Base-by-base conservation (phyloP, 2,329 filamentous ascomycete species). In the Aspergillus glaucus region DNA sequence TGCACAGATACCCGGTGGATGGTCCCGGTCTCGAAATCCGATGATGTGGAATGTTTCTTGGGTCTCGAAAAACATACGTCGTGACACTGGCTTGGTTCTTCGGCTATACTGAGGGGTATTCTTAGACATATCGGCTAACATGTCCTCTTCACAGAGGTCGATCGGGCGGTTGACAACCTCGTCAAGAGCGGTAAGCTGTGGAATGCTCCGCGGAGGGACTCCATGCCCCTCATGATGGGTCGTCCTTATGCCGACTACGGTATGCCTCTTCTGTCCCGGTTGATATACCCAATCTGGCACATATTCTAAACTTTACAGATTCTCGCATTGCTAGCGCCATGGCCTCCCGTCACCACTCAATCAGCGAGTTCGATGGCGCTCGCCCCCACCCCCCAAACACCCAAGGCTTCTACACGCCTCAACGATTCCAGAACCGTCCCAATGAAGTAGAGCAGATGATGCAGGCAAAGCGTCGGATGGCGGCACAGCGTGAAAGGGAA, bases 401-500 rank as follows among this genome's bases (percentile, higher is more conserved):
- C 51, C 92, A 96, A 72, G 92, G 87, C 69, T 97, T 92, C 72
- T 97, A 96, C 73, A 88, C 90, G 66, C 84, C 84, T 62, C 93
- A 97, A 76, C 87, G 92, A 67, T 93, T 94, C 74, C 89, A 92
- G 74, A 82, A 78, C 77, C 89, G 78, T 75, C 89, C 80, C 75
- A 91, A 80, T 78, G 93, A 97, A 77, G 88, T 90, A 72, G 93
- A 97, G 77, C 91, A 96, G 77, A 89, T 96, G 84, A 88, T 95
- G 80, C 93, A 97, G 83, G 91, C 90, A 65, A 97, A 97, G 82
- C 89, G 93, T 78, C 87, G 92, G 79, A 94, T 97, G 88, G 93
- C 93, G 66, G 93, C 93, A 71, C 93, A 97, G 77, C 88, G 93
- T 75, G 93, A 98, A 80, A 88, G 92, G 75, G 93, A 98, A 79